Conservation (phyloP, 2,329 filamentous ascomycete species). For the Colletotrichum camelliae region DNA sequence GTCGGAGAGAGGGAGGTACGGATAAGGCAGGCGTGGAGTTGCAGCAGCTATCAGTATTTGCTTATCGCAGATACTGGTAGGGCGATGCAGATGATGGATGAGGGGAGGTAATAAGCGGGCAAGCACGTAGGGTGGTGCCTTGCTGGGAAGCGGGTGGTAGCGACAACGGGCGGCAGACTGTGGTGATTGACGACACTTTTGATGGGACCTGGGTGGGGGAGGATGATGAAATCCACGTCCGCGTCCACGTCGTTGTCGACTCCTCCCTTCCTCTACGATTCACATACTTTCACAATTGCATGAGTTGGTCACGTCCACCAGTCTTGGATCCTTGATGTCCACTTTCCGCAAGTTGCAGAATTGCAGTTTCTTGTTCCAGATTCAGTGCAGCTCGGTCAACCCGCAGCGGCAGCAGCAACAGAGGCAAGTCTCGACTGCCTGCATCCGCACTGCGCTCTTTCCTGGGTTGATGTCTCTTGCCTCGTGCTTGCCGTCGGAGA, state of each 20-base stretch:
- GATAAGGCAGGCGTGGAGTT: neutral
- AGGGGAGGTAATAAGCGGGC: neutral
- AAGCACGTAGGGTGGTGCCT: neutral
- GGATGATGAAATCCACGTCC: neutral
- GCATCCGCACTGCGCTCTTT: neutral
- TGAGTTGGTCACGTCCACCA: neutral
- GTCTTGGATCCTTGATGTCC: neutral
- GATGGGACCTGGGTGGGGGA: neutral
- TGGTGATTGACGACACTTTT: conserved; percentile 11
- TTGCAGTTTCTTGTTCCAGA: neutral
- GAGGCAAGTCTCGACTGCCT: neutral
- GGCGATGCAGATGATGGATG: neutral
- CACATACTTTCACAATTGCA: neutral
- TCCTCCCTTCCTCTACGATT: neutral
- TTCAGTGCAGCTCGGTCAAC: neutral
- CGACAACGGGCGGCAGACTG: neutral
- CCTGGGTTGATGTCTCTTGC: neutral
- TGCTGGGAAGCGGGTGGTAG: neutral
- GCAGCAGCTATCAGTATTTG: neutral
- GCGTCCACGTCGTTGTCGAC: neutral
- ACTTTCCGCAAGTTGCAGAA: neutral
- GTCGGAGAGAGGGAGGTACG: neutral
- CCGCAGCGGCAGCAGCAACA: neutral
- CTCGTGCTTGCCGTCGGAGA: neutral
- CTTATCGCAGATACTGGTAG: neutral